Base-by-base conservation (phyloP, 2,329 filamentous ascomycete species). In the Curvularia sp. region DNA sequence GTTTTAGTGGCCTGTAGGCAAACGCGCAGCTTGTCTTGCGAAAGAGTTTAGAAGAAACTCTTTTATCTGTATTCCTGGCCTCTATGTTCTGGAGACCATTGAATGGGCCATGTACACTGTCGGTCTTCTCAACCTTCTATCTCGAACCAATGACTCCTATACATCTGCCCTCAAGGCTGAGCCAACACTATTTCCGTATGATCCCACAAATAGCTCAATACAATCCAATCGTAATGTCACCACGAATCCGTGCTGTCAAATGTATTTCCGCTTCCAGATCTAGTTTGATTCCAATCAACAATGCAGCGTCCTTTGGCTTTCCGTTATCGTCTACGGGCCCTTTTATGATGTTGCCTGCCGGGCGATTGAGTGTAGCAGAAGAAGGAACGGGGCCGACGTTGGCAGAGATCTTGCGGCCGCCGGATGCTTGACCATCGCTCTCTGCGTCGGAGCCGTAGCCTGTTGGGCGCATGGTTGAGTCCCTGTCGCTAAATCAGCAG, bases 211-310 rank as follows among this genome's bases (percentile, higher is more conserved):
- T 57, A 63, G 53, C 59, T 70, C 77, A 86, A 72, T 86, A 86
- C 66, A 87, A 74, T 45, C 84, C 84, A 61, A 88, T 81, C 19
- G 82, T 81, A 67, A 87, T 86, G 71, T 88, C 86, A 80, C 86
- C 85, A 46, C 84, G 80, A 59, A 87, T 80, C 50, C 85, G 76
- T 48, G 86, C 85, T 18, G 85, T 87, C 62, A 87, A 74, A 71
- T 88, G 84, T 42, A 87, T 83, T 71, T 87, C 85, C 13, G 85
- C 85, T 72, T 88, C 85, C 19, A 87, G 75, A 69, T 88, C 86
- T 34, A 88, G 79, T 79, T 88, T 87, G 78, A 87, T 87, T 55
- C 85, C 85, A 36, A 88, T 79, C 66, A 87, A 79, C 42, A 87
- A 78, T 1, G 84, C 84, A 4, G 86, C 83, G 39, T 82, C 75